Evolutionary conservation across 306 rosid genomes (phyloP).

Genomic region (Boehmeria nivea): DNA sequence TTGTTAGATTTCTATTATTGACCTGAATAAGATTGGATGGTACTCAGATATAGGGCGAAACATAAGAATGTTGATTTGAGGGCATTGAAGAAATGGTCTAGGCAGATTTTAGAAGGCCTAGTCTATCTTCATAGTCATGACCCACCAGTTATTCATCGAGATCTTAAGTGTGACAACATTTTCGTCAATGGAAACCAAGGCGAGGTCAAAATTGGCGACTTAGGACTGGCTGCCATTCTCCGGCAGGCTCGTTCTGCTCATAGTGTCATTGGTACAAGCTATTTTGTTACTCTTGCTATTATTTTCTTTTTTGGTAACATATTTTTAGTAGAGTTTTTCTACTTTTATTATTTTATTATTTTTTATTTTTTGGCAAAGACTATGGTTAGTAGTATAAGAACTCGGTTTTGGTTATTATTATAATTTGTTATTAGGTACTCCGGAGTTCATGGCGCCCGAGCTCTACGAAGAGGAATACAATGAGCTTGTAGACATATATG

Average conservation of each 20-base stretch:
- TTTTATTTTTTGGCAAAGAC: background rate
- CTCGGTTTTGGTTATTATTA: constrained; percentile 16
- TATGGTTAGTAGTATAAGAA: too few relatives aligned
- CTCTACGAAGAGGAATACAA: constrained; percentile 95
- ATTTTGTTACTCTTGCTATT: constrained; percentile 6
- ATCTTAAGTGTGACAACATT: constrained; percentile 95
- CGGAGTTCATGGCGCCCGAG: constrained; percentile 99
- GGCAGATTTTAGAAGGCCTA: constrained; percentile 96
- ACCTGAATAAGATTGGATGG: too few relatives aligned
- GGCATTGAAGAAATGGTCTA: constrained; percentile 98
- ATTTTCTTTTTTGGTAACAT: constrained; percentile 16
- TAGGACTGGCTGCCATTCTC: constrained; percentile 95
- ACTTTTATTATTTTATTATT: constrained; percentile 7
- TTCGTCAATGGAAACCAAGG: constrained; percentile 99
- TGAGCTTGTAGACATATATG: constrained; percentile 94
- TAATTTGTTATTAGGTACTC: constrained; percentile 57
- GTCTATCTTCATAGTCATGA: constrained; percentile 86
- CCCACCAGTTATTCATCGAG: constrained; percentile 93
- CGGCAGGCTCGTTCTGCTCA: constrained; percentile 86
- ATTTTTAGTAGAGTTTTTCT: too few relatives aligned
- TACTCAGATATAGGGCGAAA: constrained; percentile 71
- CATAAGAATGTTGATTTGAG: constrained; percentile 95
- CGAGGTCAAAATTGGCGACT: constrained; percentile 95
- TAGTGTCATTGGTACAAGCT: constrained; percentile 81
- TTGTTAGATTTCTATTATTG: too few relatives aligned